Conservation (phyloP, 352 stramenopile species). For the Aphanomyces euteiches region DNA sequence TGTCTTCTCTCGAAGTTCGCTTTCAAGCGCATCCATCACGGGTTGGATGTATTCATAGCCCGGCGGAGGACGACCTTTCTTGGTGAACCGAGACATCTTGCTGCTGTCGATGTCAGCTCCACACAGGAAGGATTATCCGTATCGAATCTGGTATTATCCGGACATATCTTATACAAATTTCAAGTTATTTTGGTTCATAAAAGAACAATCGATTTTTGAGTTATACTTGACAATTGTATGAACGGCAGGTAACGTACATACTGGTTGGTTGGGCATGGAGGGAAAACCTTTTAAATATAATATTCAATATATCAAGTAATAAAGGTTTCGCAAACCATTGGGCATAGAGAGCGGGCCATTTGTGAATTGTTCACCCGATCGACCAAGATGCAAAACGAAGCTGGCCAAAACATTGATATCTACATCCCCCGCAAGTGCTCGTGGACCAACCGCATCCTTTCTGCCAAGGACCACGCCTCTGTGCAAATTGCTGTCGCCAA, state of each 20-base stretch:
- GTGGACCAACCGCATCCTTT: conserved; percentile 98
- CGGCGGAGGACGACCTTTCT: conserved; percentile 71
- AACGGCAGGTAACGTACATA: conserved; percentile 71
- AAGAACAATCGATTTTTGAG: not conserved
- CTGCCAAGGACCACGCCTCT: conserved; percentile 96
- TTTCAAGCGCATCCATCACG: conserved; percentile 95
- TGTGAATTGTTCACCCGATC: conserved; percentile 24
- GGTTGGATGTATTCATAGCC: conserved; percentile 95
- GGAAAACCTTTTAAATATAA: conserved; percentile 14
- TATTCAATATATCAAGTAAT: conserved; percentile 4
- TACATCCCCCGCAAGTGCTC: conserved; percentile 99
- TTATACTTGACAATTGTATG: conserved; percentile 47
- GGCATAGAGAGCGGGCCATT: not conserved
- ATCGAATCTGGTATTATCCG: conserved; percentile 2
- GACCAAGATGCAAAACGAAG: conserved; percentile 96
- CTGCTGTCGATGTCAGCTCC: not conserved
- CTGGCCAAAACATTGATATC: conserved; percentile 96
- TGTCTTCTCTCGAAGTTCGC: conserved; percentile 96
- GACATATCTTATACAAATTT: conserved; percentile 22
- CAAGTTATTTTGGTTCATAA: conserved; percentile 28
- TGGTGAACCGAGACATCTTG: conserved; percentile 85
- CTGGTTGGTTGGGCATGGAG: conserved; percentile 62
- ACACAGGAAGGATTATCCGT: conserved; percentile 13
- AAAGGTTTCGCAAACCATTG: too few relatives aligned
- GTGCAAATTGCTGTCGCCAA: conserved; percentile 98